Evolutionary conservation across 495 filamentous ascomycete genomes (phyloP).

Genomic region (Aspergillus panamensis): DNA sequence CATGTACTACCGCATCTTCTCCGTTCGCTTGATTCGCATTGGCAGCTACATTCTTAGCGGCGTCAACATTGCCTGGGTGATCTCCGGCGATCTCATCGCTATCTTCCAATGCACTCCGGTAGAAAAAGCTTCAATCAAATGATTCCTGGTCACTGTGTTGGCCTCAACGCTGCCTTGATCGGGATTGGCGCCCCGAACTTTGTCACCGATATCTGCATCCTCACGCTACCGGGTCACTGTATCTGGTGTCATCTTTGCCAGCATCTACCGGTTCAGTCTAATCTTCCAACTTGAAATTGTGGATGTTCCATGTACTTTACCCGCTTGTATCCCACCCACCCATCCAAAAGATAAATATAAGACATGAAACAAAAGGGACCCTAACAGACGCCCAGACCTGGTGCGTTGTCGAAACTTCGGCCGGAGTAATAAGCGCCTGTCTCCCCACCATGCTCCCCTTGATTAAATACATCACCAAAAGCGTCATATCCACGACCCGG

Average conservation of each 20-base stretch:
- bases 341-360: background rate
- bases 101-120: slow-evolving; percentile 16
- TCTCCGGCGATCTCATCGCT: slow-evolving; percentile 13
- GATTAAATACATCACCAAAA: background rate
- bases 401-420: slow-evolving; percentile 24
- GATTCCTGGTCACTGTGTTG: slow-evolving; percentile 8
- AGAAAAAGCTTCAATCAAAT: background rate
- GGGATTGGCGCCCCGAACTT: slow-evolving; percentile 15
- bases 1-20: slow-evolving; percentile 16
- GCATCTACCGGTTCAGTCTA: slow-evolving; percentile 22
- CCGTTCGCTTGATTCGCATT: slow-evolving; percentile 6
- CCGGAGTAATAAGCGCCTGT: slow-evolving; percentile 25
- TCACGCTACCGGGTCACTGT: slow-evolving; percentile 3
- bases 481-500: background rate
- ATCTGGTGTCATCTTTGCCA: slow-evolving; percentile 18
- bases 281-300: slow-evolving; percentile 15
- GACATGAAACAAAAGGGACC: slow-evolving; percentile 5
- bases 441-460: slow-evolving; percentile 21
- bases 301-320: slow-evolving; percentile 15
- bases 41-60: slow-evolving; percentile 6
- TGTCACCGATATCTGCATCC: slow-evolving; percentile 11
- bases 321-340: background rate
- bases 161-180: slow-evolving; percentile 9
- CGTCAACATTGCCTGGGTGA: slow-evolving; percentile 14
- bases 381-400: slow-evolving; percentile 22